Evolutionary conservation across 108 stramenopile genomes (phyloP).

Genomic region (Skeletonema marinoi): DNA sequence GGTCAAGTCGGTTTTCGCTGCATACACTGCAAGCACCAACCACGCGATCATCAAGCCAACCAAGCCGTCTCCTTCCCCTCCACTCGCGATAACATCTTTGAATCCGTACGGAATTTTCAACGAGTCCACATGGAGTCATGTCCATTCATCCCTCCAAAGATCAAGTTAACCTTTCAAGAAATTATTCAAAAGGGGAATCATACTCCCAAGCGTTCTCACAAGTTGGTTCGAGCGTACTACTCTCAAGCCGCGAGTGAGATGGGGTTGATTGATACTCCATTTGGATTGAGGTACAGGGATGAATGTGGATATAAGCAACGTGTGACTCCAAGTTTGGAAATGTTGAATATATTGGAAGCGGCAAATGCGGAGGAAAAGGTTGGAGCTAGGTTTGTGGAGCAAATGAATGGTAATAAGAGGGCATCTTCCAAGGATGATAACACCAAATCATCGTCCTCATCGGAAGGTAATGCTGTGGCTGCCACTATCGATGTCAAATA

Average conservation of each 20-base stretch:
- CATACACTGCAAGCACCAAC: conserved; percentile 6
- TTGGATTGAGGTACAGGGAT: background rate
- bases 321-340: background rate
- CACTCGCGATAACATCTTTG: conserved; percentile 14
- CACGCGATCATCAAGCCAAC: background rate
- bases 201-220: background rate
- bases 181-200: background rate
- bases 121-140: conserved; percentile 1
- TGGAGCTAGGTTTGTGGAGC: background rate
- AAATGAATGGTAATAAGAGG: background rate
- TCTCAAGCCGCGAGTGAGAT: conserved; percentile 10
- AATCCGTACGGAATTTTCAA: conserved; percentile 19
- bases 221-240: conserved; percentile 7
- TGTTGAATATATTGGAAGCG: background rate
- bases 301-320: background rate
- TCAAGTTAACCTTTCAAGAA: background rate
- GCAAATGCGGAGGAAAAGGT: background rate
- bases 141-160: background rate
- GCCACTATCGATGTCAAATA: background rate
- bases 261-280: conserved; percentile 3
- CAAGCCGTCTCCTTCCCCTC: conserved; percentile 21
- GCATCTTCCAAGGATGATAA: background rate
- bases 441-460: background rate
- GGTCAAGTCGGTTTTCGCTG: conserved; percentile 24
- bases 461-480: background rate